Conservation (phyloP, 2,329 filamentous ascomycete species). For the Ustulina deusta region DNA sequence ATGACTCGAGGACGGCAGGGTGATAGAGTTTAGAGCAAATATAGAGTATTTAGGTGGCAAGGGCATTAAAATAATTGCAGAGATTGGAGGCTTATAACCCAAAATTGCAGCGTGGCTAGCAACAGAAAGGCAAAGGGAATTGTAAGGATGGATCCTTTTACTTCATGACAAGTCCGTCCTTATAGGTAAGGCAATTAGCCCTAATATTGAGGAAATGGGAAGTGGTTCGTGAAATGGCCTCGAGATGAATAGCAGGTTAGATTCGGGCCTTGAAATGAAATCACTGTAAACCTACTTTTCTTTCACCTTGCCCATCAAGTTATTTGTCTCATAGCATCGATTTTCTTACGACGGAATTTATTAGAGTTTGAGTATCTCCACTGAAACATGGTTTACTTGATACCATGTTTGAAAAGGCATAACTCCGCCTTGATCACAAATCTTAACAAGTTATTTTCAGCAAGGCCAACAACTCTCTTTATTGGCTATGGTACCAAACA, state of each 20-base stretch:
- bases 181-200: no score
- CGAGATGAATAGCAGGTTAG: background rate
- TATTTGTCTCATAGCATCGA: background rate
- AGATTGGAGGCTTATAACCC: no score
- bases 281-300: background rate
- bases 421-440: background rate
- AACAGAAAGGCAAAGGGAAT: no score
- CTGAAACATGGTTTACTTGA: background rate
- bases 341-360: background rate
- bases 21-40: no score
- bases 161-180: no score
- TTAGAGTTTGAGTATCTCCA: background rate
- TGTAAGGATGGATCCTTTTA: no score
- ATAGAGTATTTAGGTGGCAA: no score
- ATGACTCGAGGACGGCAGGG: no score
- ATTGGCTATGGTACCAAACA: conserved; percentile 34
- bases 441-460: background rate
- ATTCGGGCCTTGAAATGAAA: background rate
- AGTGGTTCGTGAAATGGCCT: background rate
- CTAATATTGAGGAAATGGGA: no score
- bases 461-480: conserved; percentile 30
- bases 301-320: background rate
- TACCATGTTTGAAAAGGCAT: background rate
- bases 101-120: no score
- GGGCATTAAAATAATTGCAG: no score